Conservation (phyloP, 306 rosid species). For the Castanospermum australe region DNA sequence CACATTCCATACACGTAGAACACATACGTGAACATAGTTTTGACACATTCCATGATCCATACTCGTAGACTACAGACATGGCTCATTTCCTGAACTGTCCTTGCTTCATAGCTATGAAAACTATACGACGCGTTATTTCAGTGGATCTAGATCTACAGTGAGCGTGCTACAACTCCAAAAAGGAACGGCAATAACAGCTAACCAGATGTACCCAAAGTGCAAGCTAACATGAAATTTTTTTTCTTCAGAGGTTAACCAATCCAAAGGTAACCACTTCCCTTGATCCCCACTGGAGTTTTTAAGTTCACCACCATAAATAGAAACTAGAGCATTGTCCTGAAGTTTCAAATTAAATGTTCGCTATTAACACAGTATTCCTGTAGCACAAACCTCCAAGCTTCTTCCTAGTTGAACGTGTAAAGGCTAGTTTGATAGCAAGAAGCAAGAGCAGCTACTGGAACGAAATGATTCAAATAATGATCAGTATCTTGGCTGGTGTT, state of each 20-base stretch:
- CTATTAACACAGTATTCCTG: constrained; percentile 10
- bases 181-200: background rate
- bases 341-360: constrained; percentile 19
- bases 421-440: constrained; percentile 13
- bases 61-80: background rate
- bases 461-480: constrained; percentile 23
- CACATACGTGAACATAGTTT: background rate
- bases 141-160: background rate
- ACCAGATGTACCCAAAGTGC: background rate
- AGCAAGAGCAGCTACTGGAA: constrained; percentile 31
- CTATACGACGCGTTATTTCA: background rate
- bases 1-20: background rate
- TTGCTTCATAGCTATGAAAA: background rate
- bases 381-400: constrained; percentile 19
- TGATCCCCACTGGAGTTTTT: constrained; percentile 23
- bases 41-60: background rate
- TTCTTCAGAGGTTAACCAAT: constrained; percentile 30
- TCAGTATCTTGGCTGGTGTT: constrained; percentile 28
- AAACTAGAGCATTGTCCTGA: constrained; percentile 21
- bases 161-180: background rate
- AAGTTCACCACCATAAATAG: constrained; percentile 2
- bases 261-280: constrained; percentile 27
- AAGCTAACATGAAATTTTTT: constrained; percentile 27
- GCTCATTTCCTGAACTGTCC: background rate
- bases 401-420: constrained; percentile 4